Base-by-base conservation (phyloP, 228 moss, liverwort and hornwort genomes). In the Sphagnum magellanicum region DNA sequence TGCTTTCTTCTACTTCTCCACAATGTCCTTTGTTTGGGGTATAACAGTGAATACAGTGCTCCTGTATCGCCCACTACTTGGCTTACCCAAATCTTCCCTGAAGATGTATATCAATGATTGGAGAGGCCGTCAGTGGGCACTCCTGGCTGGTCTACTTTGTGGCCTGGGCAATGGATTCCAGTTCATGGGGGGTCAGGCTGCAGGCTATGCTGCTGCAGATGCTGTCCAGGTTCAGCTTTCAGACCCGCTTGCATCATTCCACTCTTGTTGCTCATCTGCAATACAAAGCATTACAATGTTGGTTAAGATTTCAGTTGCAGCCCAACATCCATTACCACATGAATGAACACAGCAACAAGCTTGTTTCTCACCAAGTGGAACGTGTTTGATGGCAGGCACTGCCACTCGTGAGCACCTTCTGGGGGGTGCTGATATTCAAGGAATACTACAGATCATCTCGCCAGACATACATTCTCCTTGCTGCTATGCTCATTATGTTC, bases 171-270 rank as follows among this genome's bases (percentile, higher is more conserved):
- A 98, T 53, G 98, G 94, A 4, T 79, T 98, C 52, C 93, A 93
- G 72, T 94, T 98, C 78, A 98, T 98, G 94, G 94, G 98, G 10
- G 94, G 98, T 12, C 89, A 98, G 81, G 98, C 98, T 51, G 98
- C 94, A 4, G 98, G 98, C 2, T 98, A 94, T 53, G 98, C 94
- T 6, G 94, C 94, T 15, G 98, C 94, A 50, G 94, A 98, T 68
- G 87, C 98, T 12, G 94, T 98, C 48, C 90, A 98, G 90, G 98
- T 98, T 14, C 32, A 32, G 32, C 32, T 32, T 32, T 32, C 32
- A 32, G 32, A 32, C 32, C 32, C 3, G 3, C 32, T 32, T 32
- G 32, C 32, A 32, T 32, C 32, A 32, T 32, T 32, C 2, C 32
- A 32, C 32, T 32, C 32, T 32, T 32, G 32, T 32, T 32, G 32